phyloP scores from a whole-genome alignment of 176 grass and related monocot genomes.

The Triticum timopheevii region DNA sequence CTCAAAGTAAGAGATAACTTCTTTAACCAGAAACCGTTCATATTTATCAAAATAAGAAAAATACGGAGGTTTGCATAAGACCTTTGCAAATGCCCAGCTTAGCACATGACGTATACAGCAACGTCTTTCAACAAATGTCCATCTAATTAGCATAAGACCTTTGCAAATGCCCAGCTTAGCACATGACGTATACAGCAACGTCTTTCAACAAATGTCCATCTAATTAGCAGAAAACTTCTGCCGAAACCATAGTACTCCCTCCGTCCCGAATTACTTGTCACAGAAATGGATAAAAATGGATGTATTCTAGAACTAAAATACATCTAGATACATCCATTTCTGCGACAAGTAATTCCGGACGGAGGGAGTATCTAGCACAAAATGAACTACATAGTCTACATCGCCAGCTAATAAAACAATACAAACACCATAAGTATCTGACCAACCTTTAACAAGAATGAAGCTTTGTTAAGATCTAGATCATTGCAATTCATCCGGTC shows the following conservation, averaged over 20 bases:
- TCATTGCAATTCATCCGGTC: conserved; percentile 77
- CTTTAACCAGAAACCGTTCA: background rate
- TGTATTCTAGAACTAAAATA: too few relatives aligned
- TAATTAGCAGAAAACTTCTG: background rate
- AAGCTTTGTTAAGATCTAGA: conserved; percentile 97
- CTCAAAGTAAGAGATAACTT: background rate
- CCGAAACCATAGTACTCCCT: background rate
- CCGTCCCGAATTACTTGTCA: too few relatives aligned
- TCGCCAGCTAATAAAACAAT: background rate
- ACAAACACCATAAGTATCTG: conserved; percentile 9
- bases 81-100: background rate
- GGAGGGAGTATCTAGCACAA: background rate
- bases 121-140: background rate
- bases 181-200: background rate
- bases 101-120: background rate
- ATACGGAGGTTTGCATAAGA: background rate
- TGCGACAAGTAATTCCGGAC: too few relatives aligned
- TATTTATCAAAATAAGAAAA: conserved; percentile 15
- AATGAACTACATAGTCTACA: background rate
- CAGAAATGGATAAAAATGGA: too few relatives aligned
- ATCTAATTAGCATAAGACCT: background rate
- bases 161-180: background rate
- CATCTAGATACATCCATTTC: too few relatives aligned
- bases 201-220: background rate
- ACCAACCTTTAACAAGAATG: conserved; percentile 87